Evolutionary conservation across 2,329 filamentous ascomycete species (phyloP), one percentile per base, ranked within the genome.

Genomic region (Pseudovirgaria hyperparasitica): DNA sequence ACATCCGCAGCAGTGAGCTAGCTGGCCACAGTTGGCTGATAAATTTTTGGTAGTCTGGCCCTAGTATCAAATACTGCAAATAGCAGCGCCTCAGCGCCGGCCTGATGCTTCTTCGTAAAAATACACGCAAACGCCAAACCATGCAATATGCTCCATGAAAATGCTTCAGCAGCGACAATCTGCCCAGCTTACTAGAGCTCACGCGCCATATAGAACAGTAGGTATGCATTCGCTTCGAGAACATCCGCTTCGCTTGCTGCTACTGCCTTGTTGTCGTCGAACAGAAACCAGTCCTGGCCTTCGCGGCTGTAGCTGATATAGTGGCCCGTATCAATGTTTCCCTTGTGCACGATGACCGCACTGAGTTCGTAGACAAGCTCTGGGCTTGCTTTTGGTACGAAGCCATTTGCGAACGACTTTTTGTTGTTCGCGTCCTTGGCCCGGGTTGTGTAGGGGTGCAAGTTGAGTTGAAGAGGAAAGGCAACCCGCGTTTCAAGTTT

Each of bases 201-300:
- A 23, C 45, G 38, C 19, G 50, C 40, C 42, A 55, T 52, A 33
- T 96, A 96, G 51, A 94, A 93, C 28, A 96, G 61, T 31, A 96
- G 62, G 52, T 94, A 96, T 1, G 87, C 85, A 50, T 93, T 77
- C 9, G 82, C 82, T 16, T 70, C 70, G 22, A 96, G 64, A 3
- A 96, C 87, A 33, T 94, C 82, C 5, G 79, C 80, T 47, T 90
- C 78, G 24, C 72, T 73, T 2, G 82, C 87, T 30, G 86, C 49
- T 34, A 86, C 82, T 14, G 96, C 87, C 50, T 84, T 85, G 50
- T 90, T 86, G 48, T 96, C 87, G 46, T 96, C 92, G 56, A 94
- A 94, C 29, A 82, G 74, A 52, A 93, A 92, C 87, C 87, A 96
- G 68, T 92, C 48, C 29, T 82, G 78, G 4, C 76, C 80, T 32